Conservation (phyloP, 176 grass and related monocot species). For the Lolium perenne region DNA sequence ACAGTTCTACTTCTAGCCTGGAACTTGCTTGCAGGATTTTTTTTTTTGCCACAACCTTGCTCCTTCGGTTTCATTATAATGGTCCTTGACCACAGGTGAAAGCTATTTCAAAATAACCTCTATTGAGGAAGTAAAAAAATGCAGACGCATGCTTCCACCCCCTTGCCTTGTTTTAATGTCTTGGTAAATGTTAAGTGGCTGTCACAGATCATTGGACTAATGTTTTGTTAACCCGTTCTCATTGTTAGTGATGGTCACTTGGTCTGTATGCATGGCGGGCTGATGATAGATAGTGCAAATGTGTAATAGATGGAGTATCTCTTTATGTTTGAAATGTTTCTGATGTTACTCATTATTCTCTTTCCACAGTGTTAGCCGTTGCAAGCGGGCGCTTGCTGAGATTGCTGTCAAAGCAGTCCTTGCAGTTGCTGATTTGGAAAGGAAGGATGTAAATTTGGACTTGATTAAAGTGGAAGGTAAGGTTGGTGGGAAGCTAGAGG, state of each 20-base stretch:
- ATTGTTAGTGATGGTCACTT: neutral
- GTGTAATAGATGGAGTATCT: neutral
- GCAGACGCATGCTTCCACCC: neutral
- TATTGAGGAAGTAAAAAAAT: neutral
- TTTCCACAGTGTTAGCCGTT: slow-evolving; percentile 76
- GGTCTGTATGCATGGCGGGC: neutral
- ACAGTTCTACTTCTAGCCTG: neutral
- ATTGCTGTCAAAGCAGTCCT: slow-evolving; percentile 96
- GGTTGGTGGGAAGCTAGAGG: slow-evolving; percentile 94
- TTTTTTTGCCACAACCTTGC: neutral
- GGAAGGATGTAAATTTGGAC: slow-evolving; percentile 97
- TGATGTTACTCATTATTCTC: slow-evolving; percentile 24
- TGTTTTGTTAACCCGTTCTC: neutral
- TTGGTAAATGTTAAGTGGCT: neutral
- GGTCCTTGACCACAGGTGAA: neutral
- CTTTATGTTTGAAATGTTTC: neutral
- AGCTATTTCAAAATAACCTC: neutral
- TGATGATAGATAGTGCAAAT: neutral
- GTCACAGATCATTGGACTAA: neutral
- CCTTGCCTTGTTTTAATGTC: neutral
- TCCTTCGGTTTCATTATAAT: neutral
- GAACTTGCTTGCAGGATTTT: neutral
- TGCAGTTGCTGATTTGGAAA: slow-evolving; percentile 92
- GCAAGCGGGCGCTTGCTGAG: slow-evolving; percentile 75
- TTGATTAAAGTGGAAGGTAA: slow-evolving; percentile 98